Base-by-base conservation (phyloP, 2,329 filamentous ascomycete species). In the Penicillium sp. region DNA sequence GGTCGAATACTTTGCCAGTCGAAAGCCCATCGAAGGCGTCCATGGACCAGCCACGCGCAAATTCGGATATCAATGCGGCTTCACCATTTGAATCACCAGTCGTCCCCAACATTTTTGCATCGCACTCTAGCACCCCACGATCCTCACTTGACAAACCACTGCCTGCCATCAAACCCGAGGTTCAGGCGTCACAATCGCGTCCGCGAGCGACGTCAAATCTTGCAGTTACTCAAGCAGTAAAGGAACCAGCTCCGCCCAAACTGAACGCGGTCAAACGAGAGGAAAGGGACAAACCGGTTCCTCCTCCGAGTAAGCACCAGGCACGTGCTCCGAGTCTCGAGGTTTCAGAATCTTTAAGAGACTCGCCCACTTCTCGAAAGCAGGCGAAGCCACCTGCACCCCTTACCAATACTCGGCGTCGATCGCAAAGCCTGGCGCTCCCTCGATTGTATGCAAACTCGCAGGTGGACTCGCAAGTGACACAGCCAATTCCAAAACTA, bases 81-180 rank as follows among this genome's bases (percentile, higher is more conserved):
- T 56, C 64, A 14, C 62, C 61, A 1, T 62, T 64, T 11, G 58
- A 60, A 31, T 67, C 65, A 1, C 52, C 61, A 0, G 38, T 60
- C 0, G 57, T 63, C 8, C 38, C 59, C 2, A 65, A 60, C 41
- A 12, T 61, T 3, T 64, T 64, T 22, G 43, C 47, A 10, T 59
- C 62, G 8, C 54, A 34, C 10, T 58, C 57, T 1, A 58, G 58
- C 45, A 66, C 63, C 3, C 63, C 64, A 2, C 55, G 52, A 10
- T 66, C 64, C 34, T 66, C 62, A 1, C 59, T 64, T 6, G 66
- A 69, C 14, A 69, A 68, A 39, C 66, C 67, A 12, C 57, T 69
- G 5, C 67, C 67, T 39, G 56, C 64, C 1, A 65, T 69, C 54
- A 67, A 63, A 22, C 48, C 60, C 1, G 63, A 67, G 35, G 25